Base-by-base conservation (phyloP, 2,329 filamentous ascomycete species). In the Nigrograna mackinnonii region DNA sequence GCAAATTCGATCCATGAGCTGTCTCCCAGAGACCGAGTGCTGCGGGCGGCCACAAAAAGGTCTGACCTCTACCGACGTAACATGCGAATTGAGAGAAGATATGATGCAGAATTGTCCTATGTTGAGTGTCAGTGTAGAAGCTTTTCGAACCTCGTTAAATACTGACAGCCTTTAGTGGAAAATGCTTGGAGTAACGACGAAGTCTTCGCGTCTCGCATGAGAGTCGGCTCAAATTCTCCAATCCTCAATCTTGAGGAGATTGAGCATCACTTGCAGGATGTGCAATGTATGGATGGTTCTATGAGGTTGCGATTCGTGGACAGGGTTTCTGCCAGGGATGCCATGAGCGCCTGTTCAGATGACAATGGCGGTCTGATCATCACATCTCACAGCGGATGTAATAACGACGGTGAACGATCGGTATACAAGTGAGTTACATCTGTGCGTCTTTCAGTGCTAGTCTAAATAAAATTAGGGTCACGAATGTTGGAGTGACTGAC, bases 331-430 rank as follows among this genome's bases (percentile, higher is more conserved):
- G 55, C 62, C 9, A 49, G 48, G 20, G 62, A 64, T 35, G 60
- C 60, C 3, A 56, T 49, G 35, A 37, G 54, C 19, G 57, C 62
- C 30, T 61, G 56, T 33, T 44, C 50, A 14, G 40, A 49, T 19
- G n/a, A n/a, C n/a, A 39, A 52, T 6, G 55, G 60, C 31, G 50
- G 57, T n/a, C 37, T 62, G n/a, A 48, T 69, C n/a, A 58, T 70
- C 35, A 69, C 67, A 2, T 68, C 67, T 9, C 67, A 70, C 33
- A 38, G 52, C 6, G 53, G 60, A 31, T 70, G 67, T 38, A 69
- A 68, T 21, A 33, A 43, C n/a, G 64, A 68, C 11, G 66, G 66
- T 5, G 63, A 67, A 44, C 60, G 67, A 20, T 43, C 57, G 3
- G 59, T 67, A 2, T 67, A 66, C 39, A 57, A 54, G 66, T 63